Evolutionary conservation across 2,329 filamentous ascomycete species (phyloP).

Genomic region (Colletotrichum sp.): DNA sequence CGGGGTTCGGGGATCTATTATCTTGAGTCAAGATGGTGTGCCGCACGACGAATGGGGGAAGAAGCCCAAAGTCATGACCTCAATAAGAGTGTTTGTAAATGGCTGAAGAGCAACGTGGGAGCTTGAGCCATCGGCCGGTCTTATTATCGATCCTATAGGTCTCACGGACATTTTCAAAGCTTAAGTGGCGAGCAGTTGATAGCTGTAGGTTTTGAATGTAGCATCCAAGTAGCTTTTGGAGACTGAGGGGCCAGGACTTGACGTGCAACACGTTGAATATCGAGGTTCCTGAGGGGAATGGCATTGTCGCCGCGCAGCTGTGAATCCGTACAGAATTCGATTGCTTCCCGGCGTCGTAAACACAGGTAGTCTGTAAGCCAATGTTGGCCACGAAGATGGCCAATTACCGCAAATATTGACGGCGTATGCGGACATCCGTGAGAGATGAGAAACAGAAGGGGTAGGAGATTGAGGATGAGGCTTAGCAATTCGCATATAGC

Average conservation of each 20-base stretch:
- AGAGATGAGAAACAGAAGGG: neutral
- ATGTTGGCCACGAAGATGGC: neutral
- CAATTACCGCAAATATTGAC: neutral
- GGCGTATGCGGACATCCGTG: constrained; percentile 3
- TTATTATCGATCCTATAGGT: neutral
- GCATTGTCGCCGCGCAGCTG: neutral
- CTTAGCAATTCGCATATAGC: neutral
- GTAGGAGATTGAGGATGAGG: neutral
- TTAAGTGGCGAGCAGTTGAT: constrained; percentile 10
- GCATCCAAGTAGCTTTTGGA: neutral
- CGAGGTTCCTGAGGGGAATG: neutral
- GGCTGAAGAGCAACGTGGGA: neutral
- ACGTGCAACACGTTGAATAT: neutral
- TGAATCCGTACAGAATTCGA: neutral
- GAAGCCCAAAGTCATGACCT: neutral
- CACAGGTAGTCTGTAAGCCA: neutral
- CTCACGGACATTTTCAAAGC: constrained; percentile 9
- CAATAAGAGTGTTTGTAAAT: neutral
- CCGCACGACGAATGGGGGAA: neutral
- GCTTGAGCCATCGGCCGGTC: neutral
- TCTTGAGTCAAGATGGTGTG: neutral
- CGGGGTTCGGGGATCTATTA: neutral
- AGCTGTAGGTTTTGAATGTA: constrained; percentile 1
- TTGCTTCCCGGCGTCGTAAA: neutral
- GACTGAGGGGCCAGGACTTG: neutral